These are phyloP conservation scores for Tilletia horrida DNA, from an alignment of 1,284 basidiomycete genomes.

Conservation along the genomic window DNA sequence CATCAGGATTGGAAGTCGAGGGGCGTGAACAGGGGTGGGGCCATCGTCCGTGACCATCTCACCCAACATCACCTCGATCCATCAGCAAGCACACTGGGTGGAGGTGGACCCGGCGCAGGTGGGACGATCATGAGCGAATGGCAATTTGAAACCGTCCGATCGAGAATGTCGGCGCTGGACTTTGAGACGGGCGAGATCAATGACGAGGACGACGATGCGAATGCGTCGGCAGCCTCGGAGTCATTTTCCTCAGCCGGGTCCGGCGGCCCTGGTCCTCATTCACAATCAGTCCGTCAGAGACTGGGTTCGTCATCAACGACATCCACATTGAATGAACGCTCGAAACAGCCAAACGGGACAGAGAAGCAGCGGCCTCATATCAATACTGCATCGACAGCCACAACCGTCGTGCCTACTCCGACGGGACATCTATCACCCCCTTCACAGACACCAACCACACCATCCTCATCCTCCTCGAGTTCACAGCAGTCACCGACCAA, in stretches of 20 bases:
- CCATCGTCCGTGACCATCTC: conserved; percentile 36
- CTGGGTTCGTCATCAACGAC: background rate
- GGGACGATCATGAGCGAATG: conserved; percentile 79
- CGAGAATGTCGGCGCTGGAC: conserved; percentile 61
- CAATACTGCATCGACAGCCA: background rate
- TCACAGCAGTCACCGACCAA: background rate
- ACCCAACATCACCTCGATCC: conserved; percentile 21
- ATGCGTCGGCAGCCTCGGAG: background rate
- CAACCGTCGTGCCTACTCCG: background rate
- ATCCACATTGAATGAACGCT: background rate
- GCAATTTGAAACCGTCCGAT: conserved; percentile 86
- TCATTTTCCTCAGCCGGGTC: too few species aligned
- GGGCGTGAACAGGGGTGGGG: conserved; percentile 37
- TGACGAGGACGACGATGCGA: conserved; percentile 46
- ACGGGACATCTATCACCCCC: conserved; percentile 3
- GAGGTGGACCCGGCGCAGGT: conserved; percentile 26
- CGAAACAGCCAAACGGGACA: background rate
- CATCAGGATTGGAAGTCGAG: conserved; percentile 52
- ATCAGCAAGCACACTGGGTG: background rate
- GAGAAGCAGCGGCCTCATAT: background rate
- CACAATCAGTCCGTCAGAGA: background rate
- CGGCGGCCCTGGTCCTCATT: background rate
- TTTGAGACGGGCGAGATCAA: conserved; percentile 62
- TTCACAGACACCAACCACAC: background rate
- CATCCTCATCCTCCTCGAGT: background rate